Conservation (phyloP, 306 rosid species). For the Glycine latifolia region DNA sequence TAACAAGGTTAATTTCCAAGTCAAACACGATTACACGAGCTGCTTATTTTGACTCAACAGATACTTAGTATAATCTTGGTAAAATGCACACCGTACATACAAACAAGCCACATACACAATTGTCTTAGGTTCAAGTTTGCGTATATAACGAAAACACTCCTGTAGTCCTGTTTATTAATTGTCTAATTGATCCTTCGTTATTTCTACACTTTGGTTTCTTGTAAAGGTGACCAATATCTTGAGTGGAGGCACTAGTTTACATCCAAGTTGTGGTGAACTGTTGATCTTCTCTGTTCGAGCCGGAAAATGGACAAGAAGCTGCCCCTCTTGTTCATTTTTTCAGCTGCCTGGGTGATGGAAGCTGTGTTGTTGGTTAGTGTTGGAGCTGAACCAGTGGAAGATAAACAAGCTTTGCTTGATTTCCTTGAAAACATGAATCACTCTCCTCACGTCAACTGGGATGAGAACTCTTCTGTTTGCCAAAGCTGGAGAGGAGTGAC, state of each 20-base stretch:
- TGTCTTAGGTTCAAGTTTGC: slow-evolving; percentile 31
- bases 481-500: slow-evolving; percentile 76
- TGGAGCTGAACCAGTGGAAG: slow-evolving; percentile 70
- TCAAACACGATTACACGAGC: slow-evolving; percentile 50
- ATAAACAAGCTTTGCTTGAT: slow-evolving; percentile 86
- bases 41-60: slow-evolving; percentile 58
- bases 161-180: slow-evolving; percentile 14
- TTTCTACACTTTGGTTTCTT: slow-evolving; percentile 38
- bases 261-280: slow-evolving; percentile 40
- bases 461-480: slow-evolving; percentile 65
- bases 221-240: slow-evolving; percentile 51
- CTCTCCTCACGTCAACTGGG: slow-evolving; percentile 71
- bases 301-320: slow-evolving; percentile 63
- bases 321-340: slow-evolving; percentile 50
- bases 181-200: slow-evolving; percentile 39
- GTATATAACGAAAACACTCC: slow-evolving; percentile 9
- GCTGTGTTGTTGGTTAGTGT: slow-evolving; percentile 34
- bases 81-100: slow-evolving; percentile 26
- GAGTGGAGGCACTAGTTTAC: slow-evolving; percentile 30
- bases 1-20: slow-evolving; percentile 32
- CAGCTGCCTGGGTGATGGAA: background rate
- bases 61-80: background rate
- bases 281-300: slow-evolving; percentile 18
- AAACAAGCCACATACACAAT: background rate
- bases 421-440: slow-evolving; percentile 68